These are phyloP conservation scores for Gastrolobium bilobum DNA, from an alignment of 306 rosid species.

Conservation along the genomic window DNA sequence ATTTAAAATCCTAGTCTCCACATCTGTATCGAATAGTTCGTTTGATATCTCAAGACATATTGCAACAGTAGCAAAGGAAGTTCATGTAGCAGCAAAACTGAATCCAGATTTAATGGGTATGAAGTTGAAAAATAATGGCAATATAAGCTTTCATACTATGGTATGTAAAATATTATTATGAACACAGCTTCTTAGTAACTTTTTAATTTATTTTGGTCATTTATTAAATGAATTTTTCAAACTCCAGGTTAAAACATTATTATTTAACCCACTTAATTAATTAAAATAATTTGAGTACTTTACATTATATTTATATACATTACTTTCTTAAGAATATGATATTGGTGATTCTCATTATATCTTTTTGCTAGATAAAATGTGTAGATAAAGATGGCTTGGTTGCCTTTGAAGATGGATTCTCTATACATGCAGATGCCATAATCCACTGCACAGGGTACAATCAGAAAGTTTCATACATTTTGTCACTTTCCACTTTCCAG, in stretches of 20 bases:
- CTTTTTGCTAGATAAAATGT: slow-evolving; percentile 40
- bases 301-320: not conserved
- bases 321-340: not conserved
- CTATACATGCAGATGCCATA: slow-evolving; percentile 53
- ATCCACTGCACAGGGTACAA: slow-evolving; percentile 55
- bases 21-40: too few species aligned
- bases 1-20: too few species aligned
- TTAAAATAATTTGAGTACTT: not conserved
- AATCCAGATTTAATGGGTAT: slow-evolving; percentile 2
- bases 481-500: not conserved
- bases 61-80: slow-evolving; percentile 51
- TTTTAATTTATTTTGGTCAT: not conserved
- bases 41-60: slow-evolving; percentile 53
- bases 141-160: slow-evolving; percentile 43
- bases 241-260: too few species aligned
- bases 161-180: slow-evolving; percentile 13
- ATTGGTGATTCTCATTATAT: not conserved
- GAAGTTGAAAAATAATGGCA: slow-evolving; percentile 29
- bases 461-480: not conserved
- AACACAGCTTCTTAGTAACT: not conserved
- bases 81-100: slow-evolving; percentile 40
- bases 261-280: not conserved
- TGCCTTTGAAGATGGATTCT: slow-evolving; percentile 55
- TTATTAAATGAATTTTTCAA: not conserved
- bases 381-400: slow-evolving; percentile 51